Evolutionary conservation across 352 stramenopile genomes (phyloP).

Genomic region (Globisporangium takayamanum): DNA sequence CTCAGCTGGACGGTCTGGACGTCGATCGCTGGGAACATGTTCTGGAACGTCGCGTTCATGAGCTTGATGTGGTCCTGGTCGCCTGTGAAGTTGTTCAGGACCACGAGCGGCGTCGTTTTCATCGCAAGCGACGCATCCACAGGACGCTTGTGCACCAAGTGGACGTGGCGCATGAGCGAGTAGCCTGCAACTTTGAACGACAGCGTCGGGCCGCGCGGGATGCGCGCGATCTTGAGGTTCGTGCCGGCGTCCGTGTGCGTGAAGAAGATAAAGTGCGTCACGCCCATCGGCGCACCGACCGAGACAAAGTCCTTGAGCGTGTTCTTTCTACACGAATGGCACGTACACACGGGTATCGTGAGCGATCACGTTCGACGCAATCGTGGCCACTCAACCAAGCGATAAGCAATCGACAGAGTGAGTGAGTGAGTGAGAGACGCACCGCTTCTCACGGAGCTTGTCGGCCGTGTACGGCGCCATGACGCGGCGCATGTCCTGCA

Average conservation of each 20-base stretch:
- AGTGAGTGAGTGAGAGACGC: neutral
- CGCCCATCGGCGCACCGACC: slow-evolving; percentile 88
- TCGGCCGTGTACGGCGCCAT: slow-evolving; percentile 94
- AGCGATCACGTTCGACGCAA: neutral
- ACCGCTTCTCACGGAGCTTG: slow-evolving; percentile 87
- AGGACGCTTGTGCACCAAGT: slow-evolving; percentile 87
- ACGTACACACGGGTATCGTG: neutral
- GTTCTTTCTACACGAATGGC: slow-evolving; percentile 40
- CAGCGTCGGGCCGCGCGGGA: slow-evolving; percentile 92
- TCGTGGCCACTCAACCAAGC: neutral
- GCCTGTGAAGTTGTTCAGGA: slow-evolving; percentile 98
- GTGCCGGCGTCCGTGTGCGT: slow-evolving; percentile 91
- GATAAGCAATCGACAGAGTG: neutral
- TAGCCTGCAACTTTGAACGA: slow-evolving; percentile 91
- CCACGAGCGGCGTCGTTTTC: slow-evolving; percentile 91
- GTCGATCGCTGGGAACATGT: slow-evolving; percentile 99
- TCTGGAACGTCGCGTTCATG: slow-evolving; percentile 98
- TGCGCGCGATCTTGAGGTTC: slow-evolving; percentile 92
- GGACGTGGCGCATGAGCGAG: slow-evolving; percentile 90
- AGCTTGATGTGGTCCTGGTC: slow-evolving; percentile 85
- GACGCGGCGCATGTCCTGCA: slow-evolving; percentile 90
- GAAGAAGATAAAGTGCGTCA: slow-evolving; percentile 97
- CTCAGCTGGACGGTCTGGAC: slow-evolving; percentile 93
- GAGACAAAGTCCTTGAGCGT: slow-evolving; percentile 91
- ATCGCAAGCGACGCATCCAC: slow-evolving; percentile 86